These are phyloP conservation scores for Gonapodya sp. DNA, from an alignment of 192 early-diverging fungal genomes.

Conservation along the genomic window DNA sequence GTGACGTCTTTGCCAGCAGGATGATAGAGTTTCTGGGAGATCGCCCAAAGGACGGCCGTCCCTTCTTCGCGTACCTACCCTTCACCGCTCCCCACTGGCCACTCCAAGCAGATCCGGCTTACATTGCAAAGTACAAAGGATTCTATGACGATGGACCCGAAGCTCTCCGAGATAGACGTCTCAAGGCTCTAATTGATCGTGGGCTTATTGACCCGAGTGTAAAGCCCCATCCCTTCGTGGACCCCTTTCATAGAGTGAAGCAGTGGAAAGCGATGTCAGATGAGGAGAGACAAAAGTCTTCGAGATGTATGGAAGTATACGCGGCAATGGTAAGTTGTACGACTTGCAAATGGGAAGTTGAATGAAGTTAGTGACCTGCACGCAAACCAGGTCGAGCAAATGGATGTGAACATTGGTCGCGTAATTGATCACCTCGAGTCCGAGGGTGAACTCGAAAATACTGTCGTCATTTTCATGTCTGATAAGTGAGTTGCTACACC, in stretches of 20 bases:
- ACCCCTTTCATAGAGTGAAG: neutral
- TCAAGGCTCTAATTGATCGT: neutral
- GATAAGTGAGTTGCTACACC: conserved; percentile 6
- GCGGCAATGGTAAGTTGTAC: conserved; percentile 3
- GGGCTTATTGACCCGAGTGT: neutral
- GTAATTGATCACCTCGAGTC: conserved; percentile 1
- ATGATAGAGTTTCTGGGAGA: neutral
- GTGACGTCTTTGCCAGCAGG: conserved; percentile 1
- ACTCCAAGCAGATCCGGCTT: conserved; percentile 6
- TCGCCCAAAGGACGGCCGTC: neutral
- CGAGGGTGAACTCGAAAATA: neutral
- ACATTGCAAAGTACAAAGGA: conserved; percentile 3
- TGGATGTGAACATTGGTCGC: neutral
- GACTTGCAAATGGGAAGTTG: neutral
- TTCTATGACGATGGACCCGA: neutral
- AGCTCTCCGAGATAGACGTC: neutral
- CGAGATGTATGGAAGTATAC: conserved; percentile 7
- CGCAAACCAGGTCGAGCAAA: neutral
- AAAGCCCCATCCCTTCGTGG: neutral
- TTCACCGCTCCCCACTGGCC: conserved; percentile 11
- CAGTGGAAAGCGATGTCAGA: conserved; percentile 3
- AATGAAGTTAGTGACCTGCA: no score
- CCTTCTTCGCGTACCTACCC: conserved; percentile 11
- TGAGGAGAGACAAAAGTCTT: neutral
- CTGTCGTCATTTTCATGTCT: conserved; percentile 1